Evolutionary conservation across 2,329 filamentous ascomycete species (phyloP).

Genomic region (Aureobasidium sp.): DNA sequence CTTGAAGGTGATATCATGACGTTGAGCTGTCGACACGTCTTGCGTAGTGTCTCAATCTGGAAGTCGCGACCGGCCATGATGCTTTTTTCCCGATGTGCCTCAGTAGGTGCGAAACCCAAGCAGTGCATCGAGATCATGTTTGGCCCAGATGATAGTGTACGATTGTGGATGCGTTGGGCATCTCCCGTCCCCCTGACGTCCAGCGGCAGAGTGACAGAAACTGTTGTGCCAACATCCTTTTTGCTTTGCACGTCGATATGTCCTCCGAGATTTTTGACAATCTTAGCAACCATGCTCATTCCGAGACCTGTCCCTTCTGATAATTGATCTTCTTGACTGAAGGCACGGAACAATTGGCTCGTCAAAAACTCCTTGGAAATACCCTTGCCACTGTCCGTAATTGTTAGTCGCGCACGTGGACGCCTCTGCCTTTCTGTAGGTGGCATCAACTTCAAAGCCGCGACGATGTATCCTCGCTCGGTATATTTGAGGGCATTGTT

Average conservation of each 20-base stretch:
- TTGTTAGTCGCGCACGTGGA: slow-evolving; percentile 17
- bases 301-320: slow-evolving; percentile 26
- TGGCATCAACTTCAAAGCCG: neutral
- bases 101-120: slow-evolving; percentile 8
- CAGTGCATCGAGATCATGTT: slow-evolving; percentile 6
- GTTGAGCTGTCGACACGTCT: slow-evolving; percentile 1
- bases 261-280: slow-evolving; percentile 20
- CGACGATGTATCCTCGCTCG: slow-evolving; percentile 26
- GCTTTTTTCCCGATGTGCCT: neutral
- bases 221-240: slow-evolving; percentile 34
- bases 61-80: slow-evolving; percentile 3
- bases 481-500: slow-evolving; percentile 42
- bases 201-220: slow-evolving; percentile 42
- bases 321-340: slow-evolving; percentile 26
- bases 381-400: slow-evolving; percentile 57
- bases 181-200: neutral
- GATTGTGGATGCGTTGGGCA: neutral
- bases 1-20: neutral
- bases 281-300: slow-evolving; percentile 24
- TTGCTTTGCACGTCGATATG: slow-evolving; percentile 32
- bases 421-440: neutral
- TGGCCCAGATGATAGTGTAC: neutral
- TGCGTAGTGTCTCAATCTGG: neutral
- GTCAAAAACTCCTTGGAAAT: slow-evolving; percentile 51
- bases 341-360: slow-evolving; percentile 23